Evolutionary conservation across 2,329 filamentous ascomycete genomes (phyloP).

Genomic region (Aspergillus viridinutans): DNA sequence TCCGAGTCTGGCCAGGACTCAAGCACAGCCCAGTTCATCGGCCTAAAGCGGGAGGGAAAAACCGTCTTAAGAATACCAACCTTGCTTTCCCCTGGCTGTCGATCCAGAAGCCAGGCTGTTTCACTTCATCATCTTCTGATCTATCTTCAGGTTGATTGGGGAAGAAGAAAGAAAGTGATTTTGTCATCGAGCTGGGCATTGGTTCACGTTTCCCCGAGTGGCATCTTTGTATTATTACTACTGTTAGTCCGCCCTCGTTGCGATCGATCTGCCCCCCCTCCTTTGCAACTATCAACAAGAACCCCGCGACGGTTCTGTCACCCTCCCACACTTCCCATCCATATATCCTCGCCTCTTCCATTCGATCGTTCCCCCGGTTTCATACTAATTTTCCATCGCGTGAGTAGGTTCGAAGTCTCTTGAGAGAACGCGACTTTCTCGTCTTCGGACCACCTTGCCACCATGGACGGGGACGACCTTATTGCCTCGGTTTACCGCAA

Average conservation of each 20-base stretch:
- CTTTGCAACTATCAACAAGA: constrained; percentile 22
- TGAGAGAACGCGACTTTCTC: constrained; percentile 3
- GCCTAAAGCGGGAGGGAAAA: neutral
- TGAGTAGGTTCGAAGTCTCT: neutral
- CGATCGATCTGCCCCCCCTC: constrained; percentile 9
- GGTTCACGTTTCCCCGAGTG: constrained; percentile 10
- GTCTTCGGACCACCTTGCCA: constrained; percentile 28
- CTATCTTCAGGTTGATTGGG: neutral
- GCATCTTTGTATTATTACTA: neutral
- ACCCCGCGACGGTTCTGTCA: constrained; percentile 19
- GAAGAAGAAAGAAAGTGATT: neutral
- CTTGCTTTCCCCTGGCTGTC: neutral
- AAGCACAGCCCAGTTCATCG: neutral
- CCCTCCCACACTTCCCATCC: constrained; percentile 12
- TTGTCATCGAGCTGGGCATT: constrained; percentile 10
- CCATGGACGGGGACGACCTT: constrained; percentile 58
- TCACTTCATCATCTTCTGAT: neutral
- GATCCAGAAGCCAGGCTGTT: neutral
- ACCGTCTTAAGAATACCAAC: neutral
- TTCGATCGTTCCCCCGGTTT: constrained; percentile 10
- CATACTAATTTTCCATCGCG: constrained; percentile 7
- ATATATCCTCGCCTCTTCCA: constrained; percentile 4
- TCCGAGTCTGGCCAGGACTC: neutral
- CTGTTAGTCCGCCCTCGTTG: constrained; percentile 5
- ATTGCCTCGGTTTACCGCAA: constrained; percentile 85